Base-by-base conservation (phyloP, 163 green algal genomes). In the Scenedesmus sp. region DNA sequence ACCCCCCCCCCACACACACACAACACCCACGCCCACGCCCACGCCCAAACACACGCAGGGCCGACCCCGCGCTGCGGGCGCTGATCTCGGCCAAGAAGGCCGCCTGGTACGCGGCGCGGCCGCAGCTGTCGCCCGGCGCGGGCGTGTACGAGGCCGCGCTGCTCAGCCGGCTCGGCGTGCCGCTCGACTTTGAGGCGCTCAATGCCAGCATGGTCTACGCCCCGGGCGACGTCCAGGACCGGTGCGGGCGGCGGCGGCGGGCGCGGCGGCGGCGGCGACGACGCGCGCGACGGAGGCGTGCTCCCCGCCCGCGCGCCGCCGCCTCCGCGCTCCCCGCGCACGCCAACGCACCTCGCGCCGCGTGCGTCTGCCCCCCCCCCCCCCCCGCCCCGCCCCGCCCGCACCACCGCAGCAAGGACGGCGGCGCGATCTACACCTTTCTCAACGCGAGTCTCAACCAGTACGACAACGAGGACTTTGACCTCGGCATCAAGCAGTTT, bases 401-500 rank as follows among this genome's bases (percentile, higher is more conserved):
- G n/a, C n/a, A n/a, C 5, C 31, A n/a, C n/a, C n/a, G 22, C 77
- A 83, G 70, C 45, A 66, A 77, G 48, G 60, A 63, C 50, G 50
- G 66, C 36, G 64, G 57, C 44, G 34, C 87, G 67, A 76, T 87
- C 22, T 81, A 80, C 56, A 82, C 85, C 24, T 80, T 84, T 60
- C 20, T 90, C 1, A 58, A 82, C 45, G 83, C 83, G 28, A 85
- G 88, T 20, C 63, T 89, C 20, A 74, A 86, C 29, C 86, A 90
- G 77, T 90, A 90, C 67, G 86, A 87, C 70, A 77, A 83, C 15
- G 86, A 91, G 75, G 84, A 91, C 82, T 91, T 91, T 78, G 86
- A 89, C 73, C 81, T 91, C 44, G 86, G 84, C 67, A 91, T 91
- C 82, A 91, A 91, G 72, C 86, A 91, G 84, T 91, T 91, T 60